phyloP scores from a whole-genome alignment of 257 asterid species.

The Leonotis leonurus region DNA sequence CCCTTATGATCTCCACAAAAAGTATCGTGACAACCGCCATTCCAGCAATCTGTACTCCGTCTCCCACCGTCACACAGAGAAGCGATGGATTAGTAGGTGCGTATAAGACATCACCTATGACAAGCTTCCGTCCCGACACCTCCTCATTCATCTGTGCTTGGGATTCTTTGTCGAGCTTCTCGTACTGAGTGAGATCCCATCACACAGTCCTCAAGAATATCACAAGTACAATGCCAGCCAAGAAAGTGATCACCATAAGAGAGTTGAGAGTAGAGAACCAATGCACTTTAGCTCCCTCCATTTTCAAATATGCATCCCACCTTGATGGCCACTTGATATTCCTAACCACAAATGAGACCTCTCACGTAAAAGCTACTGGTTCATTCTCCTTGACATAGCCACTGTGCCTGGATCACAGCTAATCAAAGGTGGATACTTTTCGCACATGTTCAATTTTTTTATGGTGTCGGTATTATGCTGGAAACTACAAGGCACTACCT shows the following conservation, averaged over 20 bases:
- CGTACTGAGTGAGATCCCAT: constrained; percentile 71
- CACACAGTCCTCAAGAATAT: constrained; percentile 80
- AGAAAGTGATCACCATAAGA: constrained; percentile 82
- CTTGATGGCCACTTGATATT: constrained; percentile 92
- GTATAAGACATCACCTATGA: constrained; percentile 75
- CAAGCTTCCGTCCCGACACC: constrained; percentile 89
- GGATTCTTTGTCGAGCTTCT: constrained; percentile 84
- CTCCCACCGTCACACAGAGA: constrained; percentile 84
- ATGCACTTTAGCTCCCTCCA: constrained; percentile 94
- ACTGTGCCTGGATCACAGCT: constrained; percentile 64
- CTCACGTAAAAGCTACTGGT: constrained; percentile 60
- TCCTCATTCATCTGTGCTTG: constrained; percentile 96
- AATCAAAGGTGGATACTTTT: constrained; percentile 48
- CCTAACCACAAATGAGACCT: constrained; percentile 66
- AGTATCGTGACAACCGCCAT: constrained; percentile 80
- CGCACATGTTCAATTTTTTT: constrained; percentile 53
- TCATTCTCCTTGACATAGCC: constrained; percentile 67
- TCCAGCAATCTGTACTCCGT: constrained; percentile 85
- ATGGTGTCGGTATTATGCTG: constrained; percentile 44
- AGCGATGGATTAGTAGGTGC: constrained; percentile 64
- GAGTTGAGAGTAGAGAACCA: constrained; percentile 91
- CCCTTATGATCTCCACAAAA: constrained; percentile 62
- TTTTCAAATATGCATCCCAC: constrained; percentile 87
- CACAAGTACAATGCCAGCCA: constrained; percentile 86
- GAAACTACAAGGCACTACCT: constrained; percentile 76